Conservation (phyloP, 2,329 filamentous ascomycete species). For the Hyphodiscus sp. region DNA sequence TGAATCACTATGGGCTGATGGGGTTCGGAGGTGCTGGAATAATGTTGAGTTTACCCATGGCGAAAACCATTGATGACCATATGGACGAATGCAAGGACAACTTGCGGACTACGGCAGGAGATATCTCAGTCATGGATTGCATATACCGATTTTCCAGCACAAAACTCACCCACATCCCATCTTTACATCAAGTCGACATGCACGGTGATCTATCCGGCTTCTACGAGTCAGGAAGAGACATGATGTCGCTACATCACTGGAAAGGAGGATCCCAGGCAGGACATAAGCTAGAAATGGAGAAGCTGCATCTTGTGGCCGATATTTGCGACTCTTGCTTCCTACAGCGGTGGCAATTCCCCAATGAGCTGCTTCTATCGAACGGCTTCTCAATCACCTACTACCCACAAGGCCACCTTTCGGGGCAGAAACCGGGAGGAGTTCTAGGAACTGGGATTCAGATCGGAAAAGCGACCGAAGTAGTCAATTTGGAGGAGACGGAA, state of each 20-base stretch:
- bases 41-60: constrained; percentile 24
- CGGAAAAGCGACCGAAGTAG: neutral
- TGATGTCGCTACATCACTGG: constrained; percentile 28
- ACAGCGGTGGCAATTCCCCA: constrained; percentile 38
- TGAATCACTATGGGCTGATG: constrained; percentile 29
- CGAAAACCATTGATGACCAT: constrained; percentile 20
- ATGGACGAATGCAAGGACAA: constrained; percentile 23
- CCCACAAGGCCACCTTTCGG: constrained; percentile 1
- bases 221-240: constrained; percentile 26
- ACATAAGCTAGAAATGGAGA: constrained; percentile 27
- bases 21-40: constrained; percentile 28
- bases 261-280: constrained; percentile 24
- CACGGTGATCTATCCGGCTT: constrained; percentile 27
- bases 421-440: neutral
- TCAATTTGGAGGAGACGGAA: constrained; percentile 33
- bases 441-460: neutral
- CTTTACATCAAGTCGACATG: constrained; percentile 28
- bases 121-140: constrained; percentile 29
- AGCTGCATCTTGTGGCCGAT: constrained; percentile 27
- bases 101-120: constrained; percentile 24
- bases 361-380: constrained; percentile 38
- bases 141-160: constrained; percentile 21
- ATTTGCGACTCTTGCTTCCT: constrained; percentile 36
- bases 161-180: constrained; percentile 23
- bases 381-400: constrained; percentile 40